These are phyloP conservation scores for Groenewaldozyma auringiensis DNA, from an alignment of 1,139 yeast species.

Conservation along the genomic window DNA sequence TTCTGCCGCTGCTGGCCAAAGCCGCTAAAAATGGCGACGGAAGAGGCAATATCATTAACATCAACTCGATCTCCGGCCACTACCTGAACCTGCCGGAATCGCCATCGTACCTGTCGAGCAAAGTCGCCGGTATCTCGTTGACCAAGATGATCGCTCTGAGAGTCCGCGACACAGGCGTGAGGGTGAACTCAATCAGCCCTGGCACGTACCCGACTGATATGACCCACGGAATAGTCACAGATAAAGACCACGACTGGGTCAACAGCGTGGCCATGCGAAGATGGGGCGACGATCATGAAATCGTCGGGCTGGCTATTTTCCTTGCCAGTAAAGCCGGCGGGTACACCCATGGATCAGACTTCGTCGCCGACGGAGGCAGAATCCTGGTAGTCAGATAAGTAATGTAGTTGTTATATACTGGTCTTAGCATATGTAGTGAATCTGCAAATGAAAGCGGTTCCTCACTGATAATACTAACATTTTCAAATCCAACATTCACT, in stretches of 20 bases:
- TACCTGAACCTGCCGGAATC: conserved; percentile 76
- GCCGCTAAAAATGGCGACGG: conserved; percentile 11
- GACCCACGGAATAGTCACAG: conserved; percentile 4
- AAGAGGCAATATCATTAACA: conserved; percentile 50
- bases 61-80: conserved; percentile 74
- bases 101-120: conserved; percentile 74
- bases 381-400: not conserved
- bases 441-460: no score
- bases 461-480: no score
- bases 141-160: conserved; percentile 54
- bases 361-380: conserved; percentile 10
- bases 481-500: no score
- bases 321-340: conserved; percentile 7
- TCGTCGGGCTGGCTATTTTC: conserved; percentile 9
- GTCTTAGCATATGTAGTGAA: no score
- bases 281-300: conserved; percentile 3
- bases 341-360: conserved; percentile 8
- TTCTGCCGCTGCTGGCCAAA: conserved; percentile 12
- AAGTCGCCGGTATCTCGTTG: conserved; percentile 63
- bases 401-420: no score
- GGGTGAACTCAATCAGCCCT: conserved; percentile 12
- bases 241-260: conserved; percentile 3
- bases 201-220: conserved; percentile 11
- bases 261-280: not conserved
- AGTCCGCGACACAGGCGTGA: conserved; percentile 10